phyloP scores from a whole-genome alignment of 768 basidiomycete species.

The Lyophyllum decastes region DNA sequence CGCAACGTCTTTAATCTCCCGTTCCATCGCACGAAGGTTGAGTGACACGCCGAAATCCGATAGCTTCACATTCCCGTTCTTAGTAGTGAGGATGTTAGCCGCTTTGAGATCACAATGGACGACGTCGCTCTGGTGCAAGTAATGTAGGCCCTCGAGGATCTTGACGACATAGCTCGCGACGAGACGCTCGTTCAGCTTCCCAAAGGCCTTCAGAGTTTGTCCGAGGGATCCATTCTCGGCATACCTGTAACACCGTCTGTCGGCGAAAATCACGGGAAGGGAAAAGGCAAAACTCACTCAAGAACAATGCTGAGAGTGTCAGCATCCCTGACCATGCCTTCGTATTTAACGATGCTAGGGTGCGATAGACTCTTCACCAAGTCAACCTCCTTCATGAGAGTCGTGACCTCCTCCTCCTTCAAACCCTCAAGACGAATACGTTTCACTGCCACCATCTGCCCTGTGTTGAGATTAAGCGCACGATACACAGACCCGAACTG shows the following conservation, averaged over 20 bases:
- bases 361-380: conserved; percentile 89
- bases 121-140: conserved; percentile 86
- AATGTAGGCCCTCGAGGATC: conserved; percentile 94
- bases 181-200: conserved; percentile 88
- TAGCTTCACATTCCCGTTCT: conserved; percentile 96
- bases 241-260: conserved; percentile 56
- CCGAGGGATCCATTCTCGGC: conserved; percentile 96
- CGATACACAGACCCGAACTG: conserved; percentile 97
- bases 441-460: conserved; percentile 99
- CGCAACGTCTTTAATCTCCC: conserved; percentile 75
- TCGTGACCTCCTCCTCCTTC: conserved; percentile 86
- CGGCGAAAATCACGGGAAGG: conserved; percentile 1
- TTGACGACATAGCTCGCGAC: conserved; percentile 94
- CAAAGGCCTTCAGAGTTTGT: conserved; percentile 91
- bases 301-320: conserved; percentile 90
- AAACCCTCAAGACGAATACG: conserved; percentile 88
- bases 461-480: conserved; percentile 90
- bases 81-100: conserved; percentile 98
- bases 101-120: conserved; percentile 99
- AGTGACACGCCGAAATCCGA: conserved; percentile 98
- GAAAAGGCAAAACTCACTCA: conserved; percentile 63
- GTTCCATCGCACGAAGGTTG: conserved; percentile 88
- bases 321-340: conserved; percentile 91
- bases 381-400: conserved; percentile 94
- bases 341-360: conserved; percentile 96